phyloP scores from a whole-genome alignment of 257 asterid genomes.

The Schizonepeta tenuifolia region DNA sequence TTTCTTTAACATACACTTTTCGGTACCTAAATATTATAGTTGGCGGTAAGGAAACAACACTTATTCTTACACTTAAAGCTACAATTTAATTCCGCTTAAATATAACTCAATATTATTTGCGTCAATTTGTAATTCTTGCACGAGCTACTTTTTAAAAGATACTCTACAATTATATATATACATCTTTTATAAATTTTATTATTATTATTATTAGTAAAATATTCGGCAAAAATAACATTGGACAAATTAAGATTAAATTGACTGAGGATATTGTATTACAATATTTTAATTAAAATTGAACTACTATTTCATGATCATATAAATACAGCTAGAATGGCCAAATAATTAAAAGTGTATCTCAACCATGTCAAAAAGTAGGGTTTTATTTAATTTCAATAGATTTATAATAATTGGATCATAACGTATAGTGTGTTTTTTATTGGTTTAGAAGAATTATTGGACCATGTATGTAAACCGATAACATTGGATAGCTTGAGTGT shows the following conservation, averaged over 20 bases:
- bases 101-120: too few relatives aligned
- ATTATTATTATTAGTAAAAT: too few relatives aligned
- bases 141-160: too few relatives aligned
- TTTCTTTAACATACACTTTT: constrained; percentile 1
- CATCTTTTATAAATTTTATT: too few relatives aligned
- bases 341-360: background rate
- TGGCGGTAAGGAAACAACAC: constrained; percentile 36
- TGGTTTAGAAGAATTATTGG: background rate
- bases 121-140: too few relatives aligned
- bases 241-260: too few relatives aligned
- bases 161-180: too few relatives aligned
- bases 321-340: too few relatives aligned
- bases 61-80: constrained; percentile 25
- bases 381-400: background rate
- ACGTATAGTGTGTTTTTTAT: background rate
- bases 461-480: background rate
- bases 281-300: too few relatives aligned
- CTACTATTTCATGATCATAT: too few relatives aligned
- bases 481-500: constrained; percentile 28
- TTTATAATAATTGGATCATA: background rate
- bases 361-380: background rate
- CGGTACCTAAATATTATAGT: constrained; percentile 24
- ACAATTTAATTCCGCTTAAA: background rate
- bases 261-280: too few relatives aligned
- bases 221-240: too few relatives aligned